Evolutionary conservation across 306 rosid species (phyloP), one percentile per base, ranked within the genome.

Genomic region (Datisca glomerata): DNA sequence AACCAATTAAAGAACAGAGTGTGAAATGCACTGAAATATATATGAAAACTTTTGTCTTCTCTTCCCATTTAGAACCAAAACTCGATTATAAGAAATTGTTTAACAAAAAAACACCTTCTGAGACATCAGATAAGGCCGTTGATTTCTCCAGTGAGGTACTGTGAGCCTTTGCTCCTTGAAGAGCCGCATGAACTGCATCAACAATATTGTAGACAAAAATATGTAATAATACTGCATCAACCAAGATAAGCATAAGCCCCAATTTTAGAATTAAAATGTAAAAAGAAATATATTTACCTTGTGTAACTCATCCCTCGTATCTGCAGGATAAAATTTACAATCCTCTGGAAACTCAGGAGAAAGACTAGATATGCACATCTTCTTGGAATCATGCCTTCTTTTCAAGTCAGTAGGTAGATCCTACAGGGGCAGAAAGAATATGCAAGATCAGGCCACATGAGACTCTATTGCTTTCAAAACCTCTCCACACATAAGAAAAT

Each of bases 101-200:
- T 8, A 45, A 31, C n/a, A 22, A 45, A 69, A 48, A 27, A 44
- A 43, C 55, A 89, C 98, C 98, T 75, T 75, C 34, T 80, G 73
- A 54, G 95, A 71, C 72, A 72, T 66, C 50, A 89, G 43, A 53
- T 80, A 89, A 50, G 96, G 61, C 21, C 85, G 67, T 40, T 75
- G 98, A 68, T 61, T 70, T 70, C 91, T 67, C 98, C 95, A 89
- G 39, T 80, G 91, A 61, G 93, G 98, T 64, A 68, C 53, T 35
- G 67, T 72, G 38, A 70, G 81, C 68, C 93, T 78, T 65, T 84
- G 93, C 73, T 80, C 96, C 79, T 80, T 84, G 64, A 84, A 80
- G 55, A 77, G 93, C 81, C 76, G 75, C 72, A 84, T 59, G 74
- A 89, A 89, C 98, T 89, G 84, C 71, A 45, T 55, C 43, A 25